Base-by-base conservation (phyloP, 768 basidiomycete genomes). In the Dacryopinax primogenitus region DNA sequence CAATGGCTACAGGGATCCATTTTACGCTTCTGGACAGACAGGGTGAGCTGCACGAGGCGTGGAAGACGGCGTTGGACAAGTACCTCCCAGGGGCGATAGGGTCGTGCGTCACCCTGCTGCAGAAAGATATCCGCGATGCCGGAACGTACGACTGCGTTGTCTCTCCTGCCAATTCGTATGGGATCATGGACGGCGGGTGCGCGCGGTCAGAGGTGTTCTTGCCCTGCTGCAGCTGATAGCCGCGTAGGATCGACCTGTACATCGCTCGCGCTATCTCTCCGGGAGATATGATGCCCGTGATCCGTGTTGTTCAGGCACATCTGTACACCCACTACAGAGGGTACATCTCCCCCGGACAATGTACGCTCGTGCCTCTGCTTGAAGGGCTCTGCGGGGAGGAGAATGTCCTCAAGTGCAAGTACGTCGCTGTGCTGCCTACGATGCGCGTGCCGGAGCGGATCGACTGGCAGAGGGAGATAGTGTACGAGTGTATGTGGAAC, bases 401-500 rank as follows among this genome's bases (percentile, higher is more conserved):
- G 12, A 67, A 67, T 28, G n/a, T 18, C 9, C 36, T 36, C 3
- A 62, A 39, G 28, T 65, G 65, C 30, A 44, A n/a, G 58, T 65
- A 37, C 41, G 28, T 76, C n/a, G 75, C 74, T 3, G 68, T 77
- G 34, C 67, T 71, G 28, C 76, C 73, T 3, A 74, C 74, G 28
- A 76, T 76, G 76, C 73, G 74, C 62, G 64, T 66, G 34, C 75
- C 75, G 26, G 66, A 67, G 21, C 66, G 69, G 18, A 62, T 73
- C 3, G 51, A 63, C 30, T 76, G 75, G 76, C 71, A 76, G 35
- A 67, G 68, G 33, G 75, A 75, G 63, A 69, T 77, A 33, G 74
- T 75, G 23, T 76, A 75, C 68, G 73, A 76, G 47, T 70, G 67
- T 18, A 72, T 74, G 71, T 77, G 74, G 76, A 67, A 66, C 37